Conservation (phyloP, 192 early-diverging fungal genomes). For the Funneliformis mosseae region DNA sequence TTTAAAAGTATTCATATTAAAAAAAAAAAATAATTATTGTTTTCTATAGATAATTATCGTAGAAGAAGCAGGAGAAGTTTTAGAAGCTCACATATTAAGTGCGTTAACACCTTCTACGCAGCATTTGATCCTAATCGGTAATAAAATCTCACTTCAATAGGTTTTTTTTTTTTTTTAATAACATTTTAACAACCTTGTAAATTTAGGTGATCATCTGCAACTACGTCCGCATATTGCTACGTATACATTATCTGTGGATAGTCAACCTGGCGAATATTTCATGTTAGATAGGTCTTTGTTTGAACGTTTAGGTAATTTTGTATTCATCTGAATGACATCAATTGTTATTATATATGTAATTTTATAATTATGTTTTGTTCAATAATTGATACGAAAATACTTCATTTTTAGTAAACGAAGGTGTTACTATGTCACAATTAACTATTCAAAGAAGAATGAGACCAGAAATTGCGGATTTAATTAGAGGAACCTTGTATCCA, state of each 20-base stretch:
- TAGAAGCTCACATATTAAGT: slow-evolving; percentile 57
- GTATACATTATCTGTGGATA: neutral
- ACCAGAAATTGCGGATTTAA: slow-evolving; percentile 48
- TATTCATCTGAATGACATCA: neutral
- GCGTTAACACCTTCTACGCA: slow-evolving; percentile 49
- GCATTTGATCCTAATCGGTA: slow-evolving; percentile 60
- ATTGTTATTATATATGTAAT: too few species aligned
- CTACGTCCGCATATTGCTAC: slow-evolving; percentile 16
- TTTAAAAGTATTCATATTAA: neutral
- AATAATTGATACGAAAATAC: slow-evolving; percentile 48
- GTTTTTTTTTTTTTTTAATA: neutral
- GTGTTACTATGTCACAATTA: slow-evolving; percentile 7
- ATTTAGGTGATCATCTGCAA: slow-evolving; percentile 15
- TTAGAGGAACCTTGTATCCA: slow-evolving; percentile 51
- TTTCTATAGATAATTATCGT: slow-evolving; percentile 53
- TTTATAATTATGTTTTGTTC: slow-evolving; percentile 42
- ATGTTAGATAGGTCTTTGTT: slow-evolving; percentile 52
- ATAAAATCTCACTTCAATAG: slow-evolving; percentile 18
- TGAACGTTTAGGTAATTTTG: slow-evolving; percentile 38
- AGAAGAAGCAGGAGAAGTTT: slow-evolving; percentile 61
- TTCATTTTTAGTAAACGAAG: slow-evolving; percentile 37
- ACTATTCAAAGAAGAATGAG: slow-evolving; percentile 54
- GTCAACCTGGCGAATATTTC: slow-evolving; percentile 38
- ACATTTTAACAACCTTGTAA: neutral
- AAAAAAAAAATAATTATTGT: neutral